These are phyloP conservation scores for Rhytidiadelphus loreus DNA, from an alignment of 225 moss, liverwort and hornwort genomes.

Conservation along the genomic window DNA sequence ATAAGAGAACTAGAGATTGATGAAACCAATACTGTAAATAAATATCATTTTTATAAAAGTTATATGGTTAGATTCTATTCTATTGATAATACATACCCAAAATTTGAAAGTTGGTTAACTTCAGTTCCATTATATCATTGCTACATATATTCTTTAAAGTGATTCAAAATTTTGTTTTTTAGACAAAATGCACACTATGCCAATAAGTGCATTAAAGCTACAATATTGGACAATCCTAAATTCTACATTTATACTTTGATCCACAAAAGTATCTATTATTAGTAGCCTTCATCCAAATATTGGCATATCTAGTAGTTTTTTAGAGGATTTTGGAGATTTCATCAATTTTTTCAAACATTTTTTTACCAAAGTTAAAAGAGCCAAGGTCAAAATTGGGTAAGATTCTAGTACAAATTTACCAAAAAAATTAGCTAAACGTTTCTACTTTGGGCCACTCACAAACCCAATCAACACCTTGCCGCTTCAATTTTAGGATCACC, in stretches of 20 bases:
- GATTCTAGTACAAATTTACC: neutral
- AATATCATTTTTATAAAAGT: no score
- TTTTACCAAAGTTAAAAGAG: neutral
- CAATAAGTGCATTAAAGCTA: no score
- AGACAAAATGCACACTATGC: no score
- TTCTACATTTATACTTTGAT: neutral
- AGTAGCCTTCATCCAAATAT: neutral
- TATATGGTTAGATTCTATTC: no score
- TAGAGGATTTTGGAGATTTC: neutral
- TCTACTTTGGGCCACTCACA: fast-evolving
- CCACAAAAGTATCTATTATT: neutral
- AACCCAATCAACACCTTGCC: neutral
- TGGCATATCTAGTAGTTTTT: neutral
- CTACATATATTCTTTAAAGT: no score
- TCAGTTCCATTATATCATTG: no score
- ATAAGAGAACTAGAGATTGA: no score
- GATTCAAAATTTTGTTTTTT: no score
- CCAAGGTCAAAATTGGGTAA: fast-evolving
- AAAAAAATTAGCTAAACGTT: neutral
- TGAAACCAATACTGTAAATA: no score
- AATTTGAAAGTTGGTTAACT: no score
- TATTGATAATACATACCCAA: no score
- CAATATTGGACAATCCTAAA: no score
- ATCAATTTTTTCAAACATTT: neutral
- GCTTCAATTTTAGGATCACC: neutral